A percentile compares a stretch with the other conserved stretches of the same genome.
These are phyloP conservation scores for Mycena sp. DNA, from an alignment of 1,284 basidiomycete species.

Conservation along the genomic window DNA sequence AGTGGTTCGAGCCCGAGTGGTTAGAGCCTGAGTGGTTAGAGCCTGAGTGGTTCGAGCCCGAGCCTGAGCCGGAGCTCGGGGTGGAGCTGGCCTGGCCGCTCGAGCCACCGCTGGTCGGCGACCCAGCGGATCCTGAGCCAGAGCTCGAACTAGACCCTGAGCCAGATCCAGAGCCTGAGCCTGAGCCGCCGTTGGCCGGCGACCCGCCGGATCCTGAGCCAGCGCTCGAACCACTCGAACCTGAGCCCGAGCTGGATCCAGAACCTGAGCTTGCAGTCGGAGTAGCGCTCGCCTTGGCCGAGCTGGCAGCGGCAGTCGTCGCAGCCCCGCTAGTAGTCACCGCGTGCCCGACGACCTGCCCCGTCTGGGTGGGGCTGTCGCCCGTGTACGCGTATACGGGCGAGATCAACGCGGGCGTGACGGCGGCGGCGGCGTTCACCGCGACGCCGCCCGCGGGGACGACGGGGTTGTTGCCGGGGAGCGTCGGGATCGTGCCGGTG, in stretches of 20 bases:
- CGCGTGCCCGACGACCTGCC: conserved; percentile 30
- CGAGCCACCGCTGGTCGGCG: neutral
- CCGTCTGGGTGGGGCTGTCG: conserved; percentile 37
- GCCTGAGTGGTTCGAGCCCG: neutral
- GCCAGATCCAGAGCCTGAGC: neutral
- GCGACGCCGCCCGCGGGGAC: conserved; percentile 43
- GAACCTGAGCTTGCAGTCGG: neutral
- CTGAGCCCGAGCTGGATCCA: neutral
- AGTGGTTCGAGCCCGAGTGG: neutral
- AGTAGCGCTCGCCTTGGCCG: neutral
- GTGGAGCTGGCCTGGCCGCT: neutral
- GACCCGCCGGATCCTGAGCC: neutral
- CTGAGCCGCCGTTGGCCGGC: neutral
- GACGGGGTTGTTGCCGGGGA: conserved; percentile 56
- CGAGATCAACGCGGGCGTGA: conserved; percentile 45
- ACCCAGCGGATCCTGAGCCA: neutral
- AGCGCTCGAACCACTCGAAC: neutral
- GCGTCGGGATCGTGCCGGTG: conserved; percentile 45
- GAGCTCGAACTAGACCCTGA: neutral
- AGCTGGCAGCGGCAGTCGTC: neutral
- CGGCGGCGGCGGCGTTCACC: conserved; percentile 38
- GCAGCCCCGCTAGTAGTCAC: neutral
- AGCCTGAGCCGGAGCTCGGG: neutral
- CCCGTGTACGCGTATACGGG: conserved; percentile 53
- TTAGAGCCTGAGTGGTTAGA: neutral